Evolutionary conservation across 331 rosid genomes (phyloP), one percentile per base, ranked within the genome.

Genomic region (Saraca asoca): DNA sequence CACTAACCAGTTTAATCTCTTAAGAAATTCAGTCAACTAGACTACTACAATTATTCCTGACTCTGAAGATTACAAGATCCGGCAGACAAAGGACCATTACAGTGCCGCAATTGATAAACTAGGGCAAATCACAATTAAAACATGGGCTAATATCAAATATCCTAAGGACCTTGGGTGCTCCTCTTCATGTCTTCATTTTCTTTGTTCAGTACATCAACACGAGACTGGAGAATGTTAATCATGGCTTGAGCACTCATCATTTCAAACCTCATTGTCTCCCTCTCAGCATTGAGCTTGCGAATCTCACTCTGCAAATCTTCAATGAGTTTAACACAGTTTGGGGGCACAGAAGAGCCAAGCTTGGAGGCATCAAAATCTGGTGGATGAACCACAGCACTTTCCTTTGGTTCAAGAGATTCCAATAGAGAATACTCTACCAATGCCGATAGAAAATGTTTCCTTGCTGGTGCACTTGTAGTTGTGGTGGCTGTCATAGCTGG

Each of bases 181-280:
- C 65, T 79, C 83, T 81, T 90, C 88, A 94, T 62, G 0, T 80
- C 91, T 61, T 76, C 80, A 39, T 85, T 91, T 74, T 90, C 99
- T 77, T 83, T 88, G 78, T 15, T 79, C 51, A 94, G 79, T 48
- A 34, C 14, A 14, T 90, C 97, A 3, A 85, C 62, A 1, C 95
- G 85, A 10, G 96, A 80, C 75, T 78, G 96, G 48, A 94, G 97
- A 69, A 90, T 90, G 75, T 78, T 81, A 9, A 94, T 83, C 91
- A 85, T 84, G 13, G 99, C 82, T 59, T 88, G 96, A 31, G 97
- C 85, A 7, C 99, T 94, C 84, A 79, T 86, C 84, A 88, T 75
- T 79, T 94, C 97, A 24, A 94, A 90, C 79, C 80, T 91, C 83
- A 85, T 62, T 0, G 92, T 78, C 80, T 94, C 97, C 78, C 81